These are phyloP conservation scores for Lentinus polychrous DNA, from an alignment of 1,284 basidiomycete genomes.

Conservation along the genomic window DNA sequence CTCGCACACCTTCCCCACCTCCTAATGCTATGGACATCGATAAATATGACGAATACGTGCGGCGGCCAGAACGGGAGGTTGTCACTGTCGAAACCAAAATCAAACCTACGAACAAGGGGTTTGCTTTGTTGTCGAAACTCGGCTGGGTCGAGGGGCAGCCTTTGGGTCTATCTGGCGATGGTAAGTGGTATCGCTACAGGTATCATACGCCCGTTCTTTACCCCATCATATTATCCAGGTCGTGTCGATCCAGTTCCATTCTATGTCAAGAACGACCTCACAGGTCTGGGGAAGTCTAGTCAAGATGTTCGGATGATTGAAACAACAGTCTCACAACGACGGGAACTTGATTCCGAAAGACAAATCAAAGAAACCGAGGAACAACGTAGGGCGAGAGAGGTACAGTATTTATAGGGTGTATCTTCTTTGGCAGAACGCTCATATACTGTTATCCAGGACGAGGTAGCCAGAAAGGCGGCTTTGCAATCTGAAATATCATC, in stretches of 20 bases:
- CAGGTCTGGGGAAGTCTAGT: constrained; percentile 68
- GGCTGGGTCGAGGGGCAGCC: constrained; percentile 77
- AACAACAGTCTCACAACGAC: constrained; percentile 72
- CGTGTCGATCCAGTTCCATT: constrained; percentile 78
- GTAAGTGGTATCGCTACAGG: constrained; percentile 30
- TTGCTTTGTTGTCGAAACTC: constrained; percentile 69
- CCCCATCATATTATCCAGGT: constrained; percentile 33
- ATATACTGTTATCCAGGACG: constrained; percentile 37
- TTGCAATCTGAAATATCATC: constrained; percentile 59
- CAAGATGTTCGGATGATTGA: constrained; percentile 79
- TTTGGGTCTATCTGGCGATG: constrained; percentile 67
- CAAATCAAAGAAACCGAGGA: constrained; percentile 72
- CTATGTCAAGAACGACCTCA: constrained; percentile 65
- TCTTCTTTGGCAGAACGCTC: constrained; percentile 6
- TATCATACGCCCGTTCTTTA: background rate
- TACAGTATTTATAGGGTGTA: constrained; percentile 22
- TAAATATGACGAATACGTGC: constrained; percentile 63
- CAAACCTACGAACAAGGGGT: constrained; percentile 70
- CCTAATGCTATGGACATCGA: constrained; percentile 53
- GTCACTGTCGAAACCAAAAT: constrained; percentile 76
- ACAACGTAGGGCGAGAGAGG: constrained; percentile 65
- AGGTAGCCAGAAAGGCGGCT: constrained; percentile 58
- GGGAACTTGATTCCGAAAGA: constrained; percentile 70
- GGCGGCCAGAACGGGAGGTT: constrained; percentile 42
- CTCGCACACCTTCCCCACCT: constrained; percentile 57